Percentiles rank a stretch among this genome's conserved stretches.
Evolutionary conservation across 2,329 filamentous ascomycete genomes (phyloP).

Genomic region (Alternaria sp.): DNA sequence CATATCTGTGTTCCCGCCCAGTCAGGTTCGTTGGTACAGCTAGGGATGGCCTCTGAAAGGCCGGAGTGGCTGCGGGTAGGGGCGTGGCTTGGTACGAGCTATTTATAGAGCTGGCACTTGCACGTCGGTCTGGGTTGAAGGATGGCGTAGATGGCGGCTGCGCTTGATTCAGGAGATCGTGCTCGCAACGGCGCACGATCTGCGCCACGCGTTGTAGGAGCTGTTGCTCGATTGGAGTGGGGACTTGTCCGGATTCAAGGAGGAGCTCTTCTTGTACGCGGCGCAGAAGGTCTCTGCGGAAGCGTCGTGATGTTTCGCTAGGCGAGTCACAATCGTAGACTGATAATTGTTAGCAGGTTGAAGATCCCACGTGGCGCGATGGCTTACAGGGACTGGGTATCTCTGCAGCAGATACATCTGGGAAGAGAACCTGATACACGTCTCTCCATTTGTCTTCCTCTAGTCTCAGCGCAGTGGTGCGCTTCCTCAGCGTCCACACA

Average conservation of each 20-base stretch:
- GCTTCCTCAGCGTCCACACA: constrained; percentile 43
- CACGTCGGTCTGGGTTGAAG: neutral
- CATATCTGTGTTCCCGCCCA: neutral
- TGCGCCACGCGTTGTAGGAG: constrained; percentile 34
- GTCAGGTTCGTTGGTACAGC: neutral
- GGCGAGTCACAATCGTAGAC: constrained; percentile 45
- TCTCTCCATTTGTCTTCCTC: constrained; percentile 51
- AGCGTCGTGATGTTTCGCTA: constrained; percentile 30
- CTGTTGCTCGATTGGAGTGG: constrained; percentile 31
- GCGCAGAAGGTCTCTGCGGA: constrained; percentile 45
- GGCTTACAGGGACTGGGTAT: constrained; percentile 47
- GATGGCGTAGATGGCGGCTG: neutral
- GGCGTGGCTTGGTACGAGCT: constrained; percentile 5
- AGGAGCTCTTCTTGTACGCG: constrained; percentile 43
- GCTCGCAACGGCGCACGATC: constrained; percentile 37
- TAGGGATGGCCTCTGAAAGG: neutral
- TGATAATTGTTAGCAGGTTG: constrained; percentile 13
- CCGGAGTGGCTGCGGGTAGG: neutral
- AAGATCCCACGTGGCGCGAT: too few species aligned
- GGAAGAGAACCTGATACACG: constrained; percentile 49
- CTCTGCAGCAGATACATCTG: constrained; percentile 30
- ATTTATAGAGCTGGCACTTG: constrained; percentile 3
- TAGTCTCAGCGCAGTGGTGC: constrained; percentile 36
- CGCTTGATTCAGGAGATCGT: constrained; percentile 26
- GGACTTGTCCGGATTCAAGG: constrained; percentile 24